Percentiles rank a stretch among this genome's conserved stretches.
These are phyloP conservation scores for Xylariales sp. DNA, from an alignment of 2,329 filamentous ascomycete genomes.

Conservation along the genomic window DNA sequence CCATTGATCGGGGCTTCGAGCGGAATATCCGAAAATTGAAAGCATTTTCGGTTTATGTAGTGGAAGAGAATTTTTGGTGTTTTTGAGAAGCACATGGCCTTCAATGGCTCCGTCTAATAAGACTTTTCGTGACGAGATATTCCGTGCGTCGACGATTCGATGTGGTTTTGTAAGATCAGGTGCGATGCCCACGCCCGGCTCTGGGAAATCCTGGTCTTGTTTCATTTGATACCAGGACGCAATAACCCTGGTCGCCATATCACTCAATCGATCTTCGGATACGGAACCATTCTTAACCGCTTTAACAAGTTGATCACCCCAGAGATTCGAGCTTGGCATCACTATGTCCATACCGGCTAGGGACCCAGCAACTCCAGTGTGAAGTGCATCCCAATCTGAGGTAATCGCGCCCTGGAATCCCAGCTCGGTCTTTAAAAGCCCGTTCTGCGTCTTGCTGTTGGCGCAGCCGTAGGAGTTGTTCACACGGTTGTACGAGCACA, in stretches of 20 bases:
- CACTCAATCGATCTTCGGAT: constrained; percentile 64
- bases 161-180: constrained; percentile 62
- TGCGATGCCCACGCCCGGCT: constrained; percentile 65
- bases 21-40: constrained; percentile 73
- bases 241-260: constrained; percentile 68
- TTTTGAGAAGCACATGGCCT: constrained; percentile 74
- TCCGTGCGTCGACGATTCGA: constrained; percentile 64
- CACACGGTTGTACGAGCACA: constrained; percentile 67
- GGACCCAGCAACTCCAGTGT: constrained; percentile 64
- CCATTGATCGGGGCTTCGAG: constrained; percentile 57
- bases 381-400: constrained; percentile 68
- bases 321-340: constrained; percentile 60
- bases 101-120: constrained; percentile 69
- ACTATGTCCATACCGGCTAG: constrained; percentile 66
- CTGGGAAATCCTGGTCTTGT: constrained; percentile 61
- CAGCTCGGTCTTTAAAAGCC: constrained; percentile 61
- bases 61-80: constrained; percentile 65
- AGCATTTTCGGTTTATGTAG: constrained; percentile 62
- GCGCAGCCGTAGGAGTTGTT: constrained; percentile 72
- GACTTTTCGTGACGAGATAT: constrained; percentile 55
- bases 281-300: constrained; percentile 72
- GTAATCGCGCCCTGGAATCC: constrained; percentile 63
- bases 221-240: constrained; percentile 68
- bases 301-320: constrained; percentile 63
- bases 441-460: constrained; percentile 68